These are phyloP conservation scores for Fagopyrum homotropicum DNA, from an alignment of 148 eudicot genomes.

Conservation along the genomic window DNA sequence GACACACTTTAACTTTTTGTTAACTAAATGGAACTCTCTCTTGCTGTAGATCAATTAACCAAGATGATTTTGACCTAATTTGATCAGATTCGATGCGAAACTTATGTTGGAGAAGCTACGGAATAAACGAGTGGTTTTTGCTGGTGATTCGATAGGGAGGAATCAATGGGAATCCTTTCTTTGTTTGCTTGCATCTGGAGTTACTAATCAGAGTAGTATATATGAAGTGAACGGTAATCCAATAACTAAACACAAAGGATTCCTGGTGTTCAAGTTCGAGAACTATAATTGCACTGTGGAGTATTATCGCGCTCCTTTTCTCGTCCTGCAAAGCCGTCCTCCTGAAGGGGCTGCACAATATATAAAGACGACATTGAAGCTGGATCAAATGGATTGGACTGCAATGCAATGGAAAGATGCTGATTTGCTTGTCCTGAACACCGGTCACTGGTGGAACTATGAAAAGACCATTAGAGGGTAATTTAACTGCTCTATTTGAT, in stretches of 20 bases:
- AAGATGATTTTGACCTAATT: neutral
- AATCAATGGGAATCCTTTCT: slow-evolving; percentile 98
- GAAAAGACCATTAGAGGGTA: slow-evolving; percentile 94
- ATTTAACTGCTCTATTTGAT: neutral
- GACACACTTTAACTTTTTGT: neutral
- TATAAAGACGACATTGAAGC: slow-evolving; percentile 52
- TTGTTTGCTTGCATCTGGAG: slow-evolving; percentile 78
- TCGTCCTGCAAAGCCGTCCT: slow-evolving; percentile 69
- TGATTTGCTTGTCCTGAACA: slow-evolving; percentile 67
- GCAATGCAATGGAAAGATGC: slow-evolving; percentile 60
- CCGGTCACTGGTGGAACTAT: slow-evolving; percentile 98
- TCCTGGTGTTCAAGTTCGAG: slow-evolving; percentile 59
- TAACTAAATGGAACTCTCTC: neutral
- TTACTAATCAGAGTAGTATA: slow-evolving; percentile 42
- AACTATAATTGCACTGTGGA: slow-evolving; percentile 80
- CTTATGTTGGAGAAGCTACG: slow-evolving; percentile 66
- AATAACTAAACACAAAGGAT: slow-evolving; percentile 91
- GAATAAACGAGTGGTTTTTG: slow-evolving; percentile 79
- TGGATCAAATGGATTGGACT: slow-evolving; percentile 83
- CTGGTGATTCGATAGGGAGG: slow-evolving; percentile 94
- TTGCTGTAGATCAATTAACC: neutral
- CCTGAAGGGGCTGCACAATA: slow-evolving; percentile 38
- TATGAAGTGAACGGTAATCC: slow-evolving; percentile 93
- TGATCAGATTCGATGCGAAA: slow-evolving; percentile 60
- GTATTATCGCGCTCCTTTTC: slow-evolving; percentile 91